Base-by-base conservation (phyloP, 371 early-diverging fungal genomes). In the Saksenaea vasiformis region DNA sequence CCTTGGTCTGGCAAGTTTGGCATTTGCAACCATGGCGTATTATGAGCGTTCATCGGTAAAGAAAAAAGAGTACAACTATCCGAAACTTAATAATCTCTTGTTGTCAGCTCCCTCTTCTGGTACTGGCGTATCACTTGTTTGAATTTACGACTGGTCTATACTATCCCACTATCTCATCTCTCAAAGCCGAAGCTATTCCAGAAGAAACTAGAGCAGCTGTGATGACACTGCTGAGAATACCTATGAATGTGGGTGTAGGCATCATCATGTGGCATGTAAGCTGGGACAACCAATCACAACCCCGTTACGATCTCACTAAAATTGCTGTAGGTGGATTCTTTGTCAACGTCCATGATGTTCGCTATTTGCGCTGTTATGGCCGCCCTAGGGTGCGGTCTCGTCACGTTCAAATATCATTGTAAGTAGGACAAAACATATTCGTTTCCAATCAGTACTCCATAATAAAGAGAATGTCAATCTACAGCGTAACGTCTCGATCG, bases 201-300 rank as follows among this genome's bases (percentile, higher is more conserved):
- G 91, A 92, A 74, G 88, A 85, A 44, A 85, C 86, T 57, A 74
- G 92, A 37, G 84, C 92, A 10, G 88, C 90, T 17, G 81, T 93
- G 34, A 91, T 91, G 90, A 89, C 90, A 27, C 68, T 91, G 54
- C 76, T 93, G 61, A 78, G 93, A 53, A 82, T 92, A 19, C 92
- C 92, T 31, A 84, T 91, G 84, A 93, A 93, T 72, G 66, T 91
- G 19, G 87, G 83, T 19, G 91, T 93, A n/a, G 89, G 87, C 37
- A 63, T 81, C 15, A 78, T 89, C 54, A 73, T 93, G 71, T 77
- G 85, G 74, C 79, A 84, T 58, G 87, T 89, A 58, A 73, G 75
- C 71, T 0, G 26, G 31, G 11, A 55, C 22, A 38, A 19, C 14
- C 22, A 26, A 27, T 26, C 26, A 53, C 24, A 27, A 31, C 14